Evolutionary conservation across 2,329 filamentous ascomycete species (phyloP), one percentile per base, ranked within the genome.

Genomic region (Colletotrichum neosansevieriae): DNA sequence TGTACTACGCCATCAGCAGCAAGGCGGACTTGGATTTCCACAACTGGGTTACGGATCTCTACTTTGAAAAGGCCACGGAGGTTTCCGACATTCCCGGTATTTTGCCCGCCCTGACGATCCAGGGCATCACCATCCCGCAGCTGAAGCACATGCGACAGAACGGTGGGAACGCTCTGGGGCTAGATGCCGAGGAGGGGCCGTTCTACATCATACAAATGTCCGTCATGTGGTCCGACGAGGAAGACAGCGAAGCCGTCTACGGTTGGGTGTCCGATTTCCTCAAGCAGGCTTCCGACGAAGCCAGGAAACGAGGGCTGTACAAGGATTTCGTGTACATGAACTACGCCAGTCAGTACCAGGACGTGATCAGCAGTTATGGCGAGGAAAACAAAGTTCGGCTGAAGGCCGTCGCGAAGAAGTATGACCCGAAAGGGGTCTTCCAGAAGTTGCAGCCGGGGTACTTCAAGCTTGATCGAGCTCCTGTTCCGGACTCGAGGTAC

Each of bases 71-170:
- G 11, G 38, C 50, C 3, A 24, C 17, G 1, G 21, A 67, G 2
- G 50, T 70, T 4, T 68, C 70, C 3, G 67, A 73, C 13, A 62
- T 75, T 10, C 49, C 71, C 1, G 76, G 73, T 3, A 70, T 75
- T 0, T 36, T 74, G 3, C 78, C 79, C 3, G 72, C 67, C 60
- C 75, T 72, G 47, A 72, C 73, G 57, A 74, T 80, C 54, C 82
- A 86, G 68, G 81, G 79, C 12, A 78, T 85, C 56, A 80, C 82
- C 0, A 75, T 75, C 6, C 75, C 76, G 42, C 73, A 80, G 68
- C 76, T 78, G 6, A 72, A 75, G 4, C 64, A 75, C 19, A 79
- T 82, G 68, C 69, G 70, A 50, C 77, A 79, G 58, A 75, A 76
- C n/a, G 81, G 80, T 1, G 78, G 79, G 29, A 82, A 82, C 61